A percentile compares a stretch with the other conserved stretches of the same genome.
Evolutionary conservation across 2,329 filamentous ascomycete genomes (phyloP).

Genomic region (Paraconiothyrium brasiliense): DNA sequence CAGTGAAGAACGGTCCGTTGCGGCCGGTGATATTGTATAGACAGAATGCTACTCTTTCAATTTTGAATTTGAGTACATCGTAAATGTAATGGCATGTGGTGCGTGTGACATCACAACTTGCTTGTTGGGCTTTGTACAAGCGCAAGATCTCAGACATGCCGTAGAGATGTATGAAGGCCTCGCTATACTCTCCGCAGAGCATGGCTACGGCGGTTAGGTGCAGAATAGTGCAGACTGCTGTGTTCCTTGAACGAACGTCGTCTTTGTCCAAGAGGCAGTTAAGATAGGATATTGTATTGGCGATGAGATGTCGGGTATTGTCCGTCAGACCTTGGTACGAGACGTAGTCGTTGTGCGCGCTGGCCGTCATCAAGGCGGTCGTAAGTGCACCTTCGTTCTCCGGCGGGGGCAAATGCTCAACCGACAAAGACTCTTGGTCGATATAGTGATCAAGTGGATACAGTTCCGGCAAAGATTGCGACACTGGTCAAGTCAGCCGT

Average conservation of each 20-base stretch:
- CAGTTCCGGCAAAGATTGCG: neutral
- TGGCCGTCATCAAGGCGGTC: neutral
- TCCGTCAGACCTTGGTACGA: neutral
- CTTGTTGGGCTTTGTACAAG: neutral
- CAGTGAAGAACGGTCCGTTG: neutral
- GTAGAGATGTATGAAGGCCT: neutral
- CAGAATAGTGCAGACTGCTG: neutral
- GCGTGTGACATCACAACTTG: neutral
- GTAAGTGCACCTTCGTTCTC: neutral
- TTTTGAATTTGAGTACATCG: neutral
- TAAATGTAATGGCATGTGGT: neutral
- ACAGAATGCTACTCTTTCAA: neutral
- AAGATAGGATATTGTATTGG: neutral
- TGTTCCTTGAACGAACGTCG: neutral
- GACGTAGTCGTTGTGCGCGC: conserved; percentile 5
- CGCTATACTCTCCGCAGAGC: neutral
- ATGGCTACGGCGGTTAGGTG: neutral
- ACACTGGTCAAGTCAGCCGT: neutral
- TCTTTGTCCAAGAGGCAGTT: neutral
- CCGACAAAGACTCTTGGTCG: neutral
- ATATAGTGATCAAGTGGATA: neutral
- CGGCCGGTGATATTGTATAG: neutral
- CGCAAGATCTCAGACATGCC: neutral
- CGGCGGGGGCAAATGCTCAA: neutral
- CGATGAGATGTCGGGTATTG: neutral